Conservation (phyloP, 1,284 basidiomycete species). For the Farysia itapuensis region DNA sequence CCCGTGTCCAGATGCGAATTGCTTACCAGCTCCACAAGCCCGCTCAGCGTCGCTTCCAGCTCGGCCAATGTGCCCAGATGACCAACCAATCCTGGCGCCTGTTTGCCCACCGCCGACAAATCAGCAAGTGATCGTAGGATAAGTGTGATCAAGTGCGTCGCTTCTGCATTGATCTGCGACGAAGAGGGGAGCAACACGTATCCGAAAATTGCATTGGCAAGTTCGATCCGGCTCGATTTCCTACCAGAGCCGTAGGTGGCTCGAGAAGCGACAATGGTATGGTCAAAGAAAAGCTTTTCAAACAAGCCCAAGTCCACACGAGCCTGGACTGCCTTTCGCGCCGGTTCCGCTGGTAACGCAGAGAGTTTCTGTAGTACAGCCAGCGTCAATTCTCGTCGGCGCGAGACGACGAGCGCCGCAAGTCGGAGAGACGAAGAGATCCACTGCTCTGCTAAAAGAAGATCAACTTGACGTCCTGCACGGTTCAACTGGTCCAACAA, state of each 20-base stretch:
- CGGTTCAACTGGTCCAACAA: slow-evolving; percentile 68
- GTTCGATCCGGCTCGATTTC: slow-evolving; percentile 28
- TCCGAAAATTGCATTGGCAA: slow-evolving; percentile 34
- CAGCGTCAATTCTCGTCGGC: slow-evolving; percentile 21
- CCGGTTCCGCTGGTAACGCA: slow-evolving; percentile 29
- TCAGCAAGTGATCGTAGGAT: slow-evolving; percentile 34
- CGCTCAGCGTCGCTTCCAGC: slow-evolving; percentile 40
- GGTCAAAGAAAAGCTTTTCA: slow-evolving; percentile 42
- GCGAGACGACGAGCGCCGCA: slow-evolving; percentile 52
- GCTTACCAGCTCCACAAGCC: slow-evolving; percentile 41
- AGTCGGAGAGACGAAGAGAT: slow-evolving; percentile 71
- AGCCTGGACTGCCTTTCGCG: slow-evolving; percentile 17
- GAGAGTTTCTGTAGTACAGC: slow-evolving; percentile 29
- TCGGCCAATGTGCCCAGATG: slow-evolving; percentile 57
- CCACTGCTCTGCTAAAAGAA: slow-evolving; percentile 69
- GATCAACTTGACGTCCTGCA: slow-evolving; percentile 71
- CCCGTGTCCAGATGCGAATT: slow-evolving; percentile 68
- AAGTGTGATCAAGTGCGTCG: slow-evolving; percentile 41
- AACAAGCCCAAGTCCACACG: slow-evolving; percentile 31
- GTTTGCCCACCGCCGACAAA: slow-evolving; percentile 8
- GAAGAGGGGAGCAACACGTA: slow-evolving; percentile 35
- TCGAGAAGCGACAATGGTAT: slow-evolving; percentile 34
- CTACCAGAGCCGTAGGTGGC: slow-evolving; percentile 13
- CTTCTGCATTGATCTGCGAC: slow-evolving; percentile 35
- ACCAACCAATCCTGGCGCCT: slow-evolving; percentile 35